phyloP scores from a whole-genome alignment of 2,329 filamentous ascomycete genomes.

The Ophiostoma pallidulum region DNA sequence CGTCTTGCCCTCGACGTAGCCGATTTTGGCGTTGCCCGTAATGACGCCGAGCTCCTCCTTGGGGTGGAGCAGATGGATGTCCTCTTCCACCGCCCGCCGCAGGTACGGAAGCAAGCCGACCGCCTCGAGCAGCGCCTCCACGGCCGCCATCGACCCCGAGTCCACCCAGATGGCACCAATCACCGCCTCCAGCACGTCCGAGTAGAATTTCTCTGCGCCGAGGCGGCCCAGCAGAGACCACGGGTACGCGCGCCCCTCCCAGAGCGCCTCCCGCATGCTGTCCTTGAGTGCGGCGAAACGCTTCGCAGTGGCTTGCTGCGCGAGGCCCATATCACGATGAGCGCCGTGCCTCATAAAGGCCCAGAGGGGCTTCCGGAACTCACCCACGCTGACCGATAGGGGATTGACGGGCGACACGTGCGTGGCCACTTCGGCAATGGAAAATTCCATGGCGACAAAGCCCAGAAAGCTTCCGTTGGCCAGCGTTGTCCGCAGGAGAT shows the following conservation, averaged over 20 bases:
- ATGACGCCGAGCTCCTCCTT: slow-evolving; percentile 60
- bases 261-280: slow-evolving; percentile 41
- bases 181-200: slow-evolving; percentile 72
- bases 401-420: slow-evolving; percentile 1
- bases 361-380: slow-evolving; percentile 42
- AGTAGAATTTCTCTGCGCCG: slow-evolving; percentile 65
- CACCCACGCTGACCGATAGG: too few species aligned
- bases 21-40: slow-evolving; percentile 41
- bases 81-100: slow-evolving; percentile 47
- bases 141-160: slow-evolving; percentile 51
- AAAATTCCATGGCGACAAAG: slow-evolving; percentile 58
- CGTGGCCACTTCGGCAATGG: slow-evolving; percentile 19
- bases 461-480: slow-evolving; percentile 75
- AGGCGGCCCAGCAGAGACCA: slow-evolving; percentile 64
- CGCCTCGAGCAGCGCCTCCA: slow-evolving; percentile 48
- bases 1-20: slow-evolving; percentile 45
- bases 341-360: slow-evolving; percentile 55
- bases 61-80: slow-evolving; percentile 50
- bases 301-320: slow-evolving; percentile 23
- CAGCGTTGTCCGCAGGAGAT: slow-evolving; percentile 62
- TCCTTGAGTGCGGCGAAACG: slow-evolving; percentile 41
- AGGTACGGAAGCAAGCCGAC: slow-evolving; percentile 59
- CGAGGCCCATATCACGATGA: slow-evolving; percentile 34
- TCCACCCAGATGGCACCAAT: slow-evolving; percentile 82
- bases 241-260: slow-evolving; percentile 50